Base-by-base conservation (phyloP, 108 stramenopile species). In the Mediolabrus comicus region DNA sequence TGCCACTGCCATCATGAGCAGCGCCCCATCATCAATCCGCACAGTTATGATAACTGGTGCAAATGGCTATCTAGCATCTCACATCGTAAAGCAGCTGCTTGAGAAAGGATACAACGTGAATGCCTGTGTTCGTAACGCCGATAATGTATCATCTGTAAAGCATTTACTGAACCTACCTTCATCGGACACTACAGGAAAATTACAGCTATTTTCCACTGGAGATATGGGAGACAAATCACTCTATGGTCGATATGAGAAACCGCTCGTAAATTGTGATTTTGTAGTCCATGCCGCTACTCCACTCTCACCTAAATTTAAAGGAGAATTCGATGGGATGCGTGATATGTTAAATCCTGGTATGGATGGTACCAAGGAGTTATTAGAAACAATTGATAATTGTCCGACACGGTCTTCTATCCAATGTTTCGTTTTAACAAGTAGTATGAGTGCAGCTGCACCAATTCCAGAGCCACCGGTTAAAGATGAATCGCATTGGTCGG, bases 31-130 rank as follows among this genome's bases (percentile, higher is more conserved):
- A 24, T 27, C 67, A 14, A 57, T 69, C 28, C 60, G 31, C 28
- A 71, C 60, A 0, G 61, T 71, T 11, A 55, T 88, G 27, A 80
- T 91, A 4, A 91, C 90, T n/a, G 90, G 90, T 4, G 90, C 90
- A 64, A 88, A 84, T 57, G 90, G 90, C 16, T 91, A 88, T 46
- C 65, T 91, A 13, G 90, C 85, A 3, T 69, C 82, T 35, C 84
- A 86, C 22, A 84, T 91, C 5, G 84, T 88, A 12, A 65, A 82
- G 27, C 60, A 62, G 16, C 71, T 71, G 1, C 58, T 86, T 32
- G 55, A 39, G 2, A 69, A 70, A 43, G 65, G 65, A 1, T 63
- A 75, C 65, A 59, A 24, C 16, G 72, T 79, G 29, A 67, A 74
- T 46, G 78, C 72, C 0, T 69, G 72, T 34, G 78, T 79, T 22